These are phyloP conservation scores for Quercus dentata DNA, from an alignment of 306 rosid species.

Conservation along the genomic window DNA sequence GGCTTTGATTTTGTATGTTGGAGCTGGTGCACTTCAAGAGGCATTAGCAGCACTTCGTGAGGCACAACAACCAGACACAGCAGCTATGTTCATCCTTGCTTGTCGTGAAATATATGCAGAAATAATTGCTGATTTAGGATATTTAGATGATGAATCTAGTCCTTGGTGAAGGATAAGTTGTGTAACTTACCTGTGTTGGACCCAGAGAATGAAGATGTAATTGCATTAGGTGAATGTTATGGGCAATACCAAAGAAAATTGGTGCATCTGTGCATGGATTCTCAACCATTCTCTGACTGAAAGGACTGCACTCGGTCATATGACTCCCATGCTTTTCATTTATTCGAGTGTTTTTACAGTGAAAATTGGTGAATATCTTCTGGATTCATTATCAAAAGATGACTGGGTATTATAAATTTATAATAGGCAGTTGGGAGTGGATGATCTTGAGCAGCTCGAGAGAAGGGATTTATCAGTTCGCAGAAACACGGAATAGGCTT, in stretches of 20 bases:
- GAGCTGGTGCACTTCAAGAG: conserved; percentile 94
- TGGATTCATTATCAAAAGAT: conserved; percentile 1
- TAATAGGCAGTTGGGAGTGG: conserved; percentile 5
- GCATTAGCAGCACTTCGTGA: conserved; percentile 90
- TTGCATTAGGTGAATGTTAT: conserved; percentile 73
- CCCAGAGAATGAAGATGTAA: conserved; percentile 76
- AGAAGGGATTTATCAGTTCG: neutral
- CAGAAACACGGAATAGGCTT: too few relatives aligned
- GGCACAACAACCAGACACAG: conserved; percentile 91
- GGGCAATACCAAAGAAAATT: conserved; percentile 77
- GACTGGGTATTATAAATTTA: neutral
- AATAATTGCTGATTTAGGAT: conserved; percentile 43
- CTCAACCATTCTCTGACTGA: conserved; percentile 67
- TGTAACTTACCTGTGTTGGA: conserved; percentile 60
- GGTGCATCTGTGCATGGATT: conserved; percentile 95
- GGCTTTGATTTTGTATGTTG: conserved; percentile 87
- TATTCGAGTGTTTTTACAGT: neutral
- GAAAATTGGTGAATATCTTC: conserved; percentile 1
- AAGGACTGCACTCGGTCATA: conserved; percentile 1
- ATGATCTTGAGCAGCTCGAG: conserved; percentile 10
- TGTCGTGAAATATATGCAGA: conserved; percentile 85
- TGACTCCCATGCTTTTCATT: conserved; percentile 10
- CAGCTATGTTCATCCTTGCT: conserved; percentile 88
- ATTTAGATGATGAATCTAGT: conserved; percentile 47
- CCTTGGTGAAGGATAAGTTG: conserved; percentile 35